phyloP scores from a whole-genome alignment of 2,329 filamentous ascomycete genomes.

The Venturia asperata region DNA sequence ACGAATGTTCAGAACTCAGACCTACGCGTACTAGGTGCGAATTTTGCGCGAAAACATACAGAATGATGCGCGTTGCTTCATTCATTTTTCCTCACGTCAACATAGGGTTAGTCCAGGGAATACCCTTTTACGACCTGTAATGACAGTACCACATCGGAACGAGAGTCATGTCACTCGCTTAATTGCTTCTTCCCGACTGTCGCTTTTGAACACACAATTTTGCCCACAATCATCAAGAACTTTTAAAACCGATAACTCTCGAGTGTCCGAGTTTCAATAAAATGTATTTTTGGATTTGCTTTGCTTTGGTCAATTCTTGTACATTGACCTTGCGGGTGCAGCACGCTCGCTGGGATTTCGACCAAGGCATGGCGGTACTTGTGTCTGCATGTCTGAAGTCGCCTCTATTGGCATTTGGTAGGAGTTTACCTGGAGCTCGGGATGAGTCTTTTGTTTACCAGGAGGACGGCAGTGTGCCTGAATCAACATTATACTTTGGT shows the following conservation, averaged over 20 bases:
- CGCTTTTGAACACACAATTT: not conserved
- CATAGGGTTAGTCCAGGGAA: not conserved
- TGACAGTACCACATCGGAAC: not conserved
- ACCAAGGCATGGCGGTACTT: not conserved
- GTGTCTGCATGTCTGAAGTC: not conserved
- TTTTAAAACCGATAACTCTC: slow-evolving; percentile 1
- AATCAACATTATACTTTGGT: not conserved
- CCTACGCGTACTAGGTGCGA: slow-evolving; percentile 12
- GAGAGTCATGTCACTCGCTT: not conserved
- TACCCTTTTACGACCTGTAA: slow-evolving; percentile 6
- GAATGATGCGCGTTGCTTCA: not conserved
- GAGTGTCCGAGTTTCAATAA: not conserved
- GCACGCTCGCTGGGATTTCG: not conserved
- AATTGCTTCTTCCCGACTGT: slow-evolving; percentile 1
- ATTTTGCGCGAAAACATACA: not conserved
- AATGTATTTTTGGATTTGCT: not conserved
- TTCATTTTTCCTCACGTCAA: not conserved
- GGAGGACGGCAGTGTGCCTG: slow-evolving; percentile 7
- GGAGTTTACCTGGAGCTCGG: not conserved
- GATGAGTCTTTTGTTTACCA: not conserved
- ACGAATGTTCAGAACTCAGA: slow-evolving; percentile 6
- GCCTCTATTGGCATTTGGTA: not conserved
- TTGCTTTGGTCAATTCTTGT: not conserved
- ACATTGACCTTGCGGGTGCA: not conserved
- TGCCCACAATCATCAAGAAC: not conserved